phyloP scores from a whole-genome alignment of 768 basidiomycete species.

The Kwoniella botswanensis region DNA sequence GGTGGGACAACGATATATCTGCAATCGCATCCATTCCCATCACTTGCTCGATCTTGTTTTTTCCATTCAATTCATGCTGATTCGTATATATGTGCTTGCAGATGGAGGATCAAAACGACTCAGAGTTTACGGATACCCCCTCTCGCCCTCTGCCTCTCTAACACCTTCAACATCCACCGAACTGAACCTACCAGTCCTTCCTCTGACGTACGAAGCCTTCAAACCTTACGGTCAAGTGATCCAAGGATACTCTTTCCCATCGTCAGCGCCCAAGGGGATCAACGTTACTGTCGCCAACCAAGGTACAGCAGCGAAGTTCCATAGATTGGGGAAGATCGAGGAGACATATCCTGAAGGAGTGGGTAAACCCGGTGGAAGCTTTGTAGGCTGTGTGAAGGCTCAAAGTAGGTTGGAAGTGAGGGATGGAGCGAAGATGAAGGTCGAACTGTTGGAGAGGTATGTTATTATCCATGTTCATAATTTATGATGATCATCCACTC shows the following conservation, averaged over 20 bases:
- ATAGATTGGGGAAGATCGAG: constrained; percentile 77
- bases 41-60: background rate
- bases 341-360: constrained; percentile 32
- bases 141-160: constrained; percentile 39
- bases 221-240: constrained; percentile 87
- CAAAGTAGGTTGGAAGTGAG: constrained; percentile 24
- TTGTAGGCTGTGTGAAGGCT: constrained; percentile 36
- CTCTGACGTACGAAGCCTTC: constrained; percentile 85
- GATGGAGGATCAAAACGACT: constrained; percentile 95
- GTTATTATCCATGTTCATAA: constrained; percentile 4
- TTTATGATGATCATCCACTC: constrained; percentile 1
- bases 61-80: background rate
- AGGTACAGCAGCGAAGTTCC: constrained; percentile 89
- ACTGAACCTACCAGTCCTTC: constrained; percentile 61
- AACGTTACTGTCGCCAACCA: constrained; percentile 80
- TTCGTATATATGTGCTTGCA: constrained; percentile 19
- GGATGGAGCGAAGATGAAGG: constrained; percentile 35
- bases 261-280: constrained; percentile 69
- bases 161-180: constrained; percentile 46
- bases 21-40: background rate
- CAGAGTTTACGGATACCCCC: constrained; percentile 74
- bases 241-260: constrained; percentile 76
- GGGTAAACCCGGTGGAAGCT: constrained; percentile 35
- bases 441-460: constrained; percentile 47
- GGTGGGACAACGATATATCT: too few relatives aligned